A percentile compares a stretch with the other conserved stretches of the same genome.
phyloP scores from a whole-genome alignment of 2,329 filamentous ascomycete genomes.

The Colletotrichum sp. region DNA sequence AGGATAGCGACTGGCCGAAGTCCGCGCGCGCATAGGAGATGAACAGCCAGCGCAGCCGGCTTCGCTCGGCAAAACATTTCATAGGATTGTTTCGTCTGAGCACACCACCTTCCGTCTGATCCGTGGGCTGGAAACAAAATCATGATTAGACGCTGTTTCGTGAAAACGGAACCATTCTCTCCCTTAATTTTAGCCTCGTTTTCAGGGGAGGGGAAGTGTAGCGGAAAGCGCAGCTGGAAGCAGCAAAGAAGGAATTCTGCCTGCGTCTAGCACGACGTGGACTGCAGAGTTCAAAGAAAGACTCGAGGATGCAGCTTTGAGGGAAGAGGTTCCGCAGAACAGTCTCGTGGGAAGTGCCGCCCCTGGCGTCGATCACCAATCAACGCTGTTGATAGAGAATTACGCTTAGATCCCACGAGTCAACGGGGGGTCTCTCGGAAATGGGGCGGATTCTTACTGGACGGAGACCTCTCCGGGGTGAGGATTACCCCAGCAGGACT shows the following conservation, averaged over 20 bases:
- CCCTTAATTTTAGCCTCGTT: not conserved
- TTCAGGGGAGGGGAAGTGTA: not conserved
- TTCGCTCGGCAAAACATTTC: not conserved
- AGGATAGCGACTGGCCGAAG: not conserved
- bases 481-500: not conserved
- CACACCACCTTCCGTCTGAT: not conserved
- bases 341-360: not conserved
- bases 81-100: not conserved
- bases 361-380: not conserved
- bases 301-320: not conserved
- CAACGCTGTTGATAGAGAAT: not conserved
- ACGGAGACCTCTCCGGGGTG: too few species aligned
- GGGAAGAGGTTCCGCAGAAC: not conserved
- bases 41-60: not conserved
- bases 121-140: not conserved
- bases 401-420: not conserved
- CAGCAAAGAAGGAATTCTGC: not conserved
- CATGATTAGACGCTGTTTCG: slow-evolving; percentile 4
- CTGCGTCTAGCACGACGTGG: rapidly evolving
- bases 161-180: not conserved
- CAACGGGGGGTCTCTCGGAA: not conserved
- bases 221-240: not conserved
- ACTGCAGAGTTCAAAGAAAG: not conserved
- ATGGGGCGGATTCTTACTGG: not conserved
- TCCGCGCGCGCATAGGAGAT: not conserved